Base-by-base conservation (phyloP, 345 rosid genomes). In the Acer saccharum region DNA sequence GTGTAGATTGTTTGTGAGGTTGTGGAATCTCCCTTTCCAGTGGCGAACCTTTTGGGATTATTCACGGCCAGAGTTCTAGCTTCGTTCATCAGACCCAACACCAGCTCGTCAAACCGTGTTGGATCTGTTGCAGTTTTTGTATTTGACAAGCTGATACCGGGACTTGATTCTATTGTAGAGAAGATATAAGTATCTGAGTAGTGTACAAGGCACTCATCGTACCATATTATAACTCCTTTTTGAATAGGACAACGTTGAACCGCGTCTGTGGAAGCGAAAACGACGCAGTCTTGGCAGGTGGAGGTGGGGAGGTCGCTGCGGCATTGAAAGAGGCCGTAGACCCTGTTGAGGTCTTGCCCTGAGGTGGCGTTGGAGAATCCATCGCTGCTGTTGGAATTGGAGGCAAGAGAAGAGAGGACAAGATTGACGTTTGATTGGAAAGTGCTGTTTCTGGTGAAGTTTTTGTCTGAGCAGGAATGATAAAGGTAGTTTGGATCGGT, bases 321-420 rank as follows among this genome's bases (percentile, higher is more conserved):
- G 0, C 32, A 29, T 29, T 29, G 32, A 29, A 29, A 29, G 32
- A 29, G 32, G 32, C 32, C 32, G 3, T 29, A 29, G 32, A 29
- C 32, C 32, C 32, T 27, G 57, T 74, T 65, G 3, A 76, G 65
- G 7, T 44, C 76, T 18, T 71, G 63, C 23, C 90, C 90, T 7
- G 64, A 70, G 23, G 87, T 77, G 81, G 52, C 69, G 81, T 89
- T 89, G 75, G 77, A 84, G 43, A 89, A 90, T 41, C 81, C 87
- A 0, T 71, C 72, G 1, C 70, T 29, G 32, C 32, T 32, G 11
- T 71, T 35, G 71, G 81, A 77, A 75, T 81, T 79, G 55, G 87
- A 50, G 79, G 64, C 1, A 65, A 89, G 63, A 75, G 83, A 72
- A 74, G 79, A 62, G 65, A 88, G 79, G 72, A 85, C 82, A 32